Evolutionary conservation across 1,284 basidiomycete species (phyloP), one percentile per base, ranked within the genome.

Genomic region (Golubevia sp.): DNA sequence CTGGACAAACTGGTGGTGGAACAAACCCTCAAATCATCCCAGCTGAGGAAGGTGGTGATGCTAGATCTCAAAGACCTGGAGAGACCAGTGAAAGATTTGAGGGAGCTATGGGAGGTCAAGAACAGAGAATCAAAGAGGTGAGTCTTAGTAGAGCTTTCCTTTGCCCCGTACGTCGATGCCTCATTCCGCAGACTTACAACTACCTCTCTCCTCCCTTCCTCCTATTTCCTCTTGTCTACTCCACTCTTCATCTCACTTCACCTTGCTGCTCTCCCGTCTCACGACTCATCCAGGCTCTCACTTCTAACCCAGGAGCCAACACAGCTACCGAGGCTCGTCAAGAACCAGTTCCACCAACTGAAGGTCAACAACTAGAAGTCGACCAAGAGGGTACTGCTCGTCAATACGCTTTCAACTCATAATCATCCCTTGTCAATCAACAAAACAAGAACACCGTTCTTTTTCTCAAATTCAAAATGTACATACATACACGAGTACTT

Each of bases 1-100:
- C 61, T 2, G 73, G 73, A 15, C 68, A 70, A 64, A 75, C 74
- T 1, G 73, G 73, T 18, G 73, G 73, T 23, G 74, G 74, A 34
- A 73, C 67, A 49, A 73, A 70, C 61, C 65, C 70, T 18, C 70
- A 75, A 55, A 70, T 64, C 64, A 76, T 76, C 53, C 69, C 70
- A 26, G 70, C 74, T 13, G 70, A 73, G 50, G 74, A 76, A 56
- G 74, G 74, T 21, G 74, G 73, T 24, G 63, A 70, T 50, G 63
- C 66, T 62, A 64, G 68, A 20, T 58, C 61, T 44, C 68, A 70
- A 63, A 61, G 63, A 27, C 64, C 61, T 4, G 73, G 73, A 61
- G 68, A 74, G 62, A 67, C 64, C 15, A 71, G 69, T 64, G 64
- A 68, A 24, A 68, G 72, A 11, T 75, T 75, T 62, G 73, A 76